Conservation (phyloP, 805 yeast species). For the Yamadazyma paraphyllophila region DNA sequence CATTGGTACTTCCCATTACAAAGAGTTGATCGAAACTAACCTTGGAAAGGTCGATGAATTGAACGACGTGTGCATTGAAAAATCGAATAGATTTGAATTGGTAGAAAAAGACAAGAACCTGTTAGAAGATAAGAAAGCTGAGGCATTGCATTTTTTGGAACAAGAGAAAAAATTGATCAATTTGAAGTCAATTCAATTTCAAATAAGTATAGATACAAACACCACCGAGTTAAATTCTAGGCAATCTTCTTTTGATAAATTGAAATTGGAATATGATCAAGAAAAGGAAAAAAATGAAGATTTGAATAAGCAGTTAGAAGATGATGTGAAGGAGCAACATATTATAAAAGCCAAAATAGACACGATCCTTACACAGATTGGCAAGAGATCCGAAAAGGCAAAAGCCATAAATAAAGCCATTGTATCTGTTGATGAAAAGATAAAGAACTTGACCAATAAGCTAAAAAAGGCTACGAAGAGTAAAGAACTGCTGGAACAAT, state of each 20-base stretch:
- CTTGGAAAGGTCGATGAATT: conserved; percentile 62
- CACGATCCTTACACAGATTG: conserved; percentile 19
- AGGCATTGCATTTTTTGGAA: conserved; percentile 63
- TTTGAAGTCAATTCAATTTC: conserved; percentile 55
- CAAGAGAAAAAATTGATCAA: conserved; percentile 60
- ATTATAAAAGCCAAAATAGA: conserved; percentile 22
- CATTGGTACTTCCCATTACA: conserved; percentile 89
- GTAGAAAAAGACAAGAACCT: conserved; percentile 72
- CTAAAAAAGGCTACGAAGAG: conserved; percentile 58
- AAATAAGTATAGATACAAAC: conserved; percentile 45
- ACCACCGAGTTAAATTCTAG: conserved; percentile 39
- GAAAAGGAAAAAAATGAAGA: conserved; percentile 25
- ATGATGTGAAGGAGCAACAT: conserved; percentile 31
- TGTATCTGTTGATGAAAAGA: conserved; percentile 73
- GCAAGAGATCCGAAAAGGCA: conserved; percentile 24
- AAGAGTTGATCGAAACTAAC: conserved; percentile 67
- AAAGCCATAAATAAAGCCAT: conserved; percentile 44
- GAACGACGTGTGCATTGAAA: conserved; percentile 78
- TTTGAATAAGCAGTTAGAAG: conserved; percentile 23
- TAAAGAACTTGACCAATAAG: conserved; percentile 61
- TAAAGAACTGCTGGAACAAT: conserved; percentile 45
- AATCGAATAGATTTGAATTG: conserved; percentile 72
- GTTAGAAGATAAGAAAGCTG: conserved; percentile 64
- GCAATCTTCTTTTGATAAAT: conserved; percentile 25
- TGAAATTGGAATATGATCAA: conserved; percentile 36